phyloP scores from a whole-genome alignment of 2,329 filamentous ascomycete genomes.

The Myriangium duriaei region DNA sequence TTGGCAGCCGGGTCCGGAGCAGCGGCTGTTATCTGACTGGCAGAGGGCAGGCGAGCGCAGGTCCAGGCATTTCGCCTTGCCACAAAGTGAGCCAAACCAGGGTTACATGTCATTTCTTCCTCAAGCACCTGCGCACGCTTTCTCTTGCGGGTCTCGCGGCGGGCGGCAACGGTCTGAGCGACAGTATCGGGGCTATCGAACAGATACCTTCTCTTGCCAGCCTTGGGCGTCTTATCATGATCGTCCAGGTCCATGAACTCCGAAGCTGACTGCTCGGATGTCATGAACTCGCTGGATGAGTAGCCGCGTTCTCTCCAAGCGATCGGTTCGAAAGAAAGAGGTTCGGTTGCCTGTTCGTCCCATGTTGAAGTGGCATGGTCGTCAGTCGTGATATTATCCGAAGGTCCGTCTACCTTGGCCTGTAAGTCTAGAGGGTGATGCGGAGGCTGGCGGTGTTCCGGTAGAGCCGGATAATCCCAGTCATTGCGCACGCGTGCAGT shows the following conservation, averaged over 20 bases:
- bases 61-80: conserved; percentile 76
- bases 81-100: conserved; percentile 68
- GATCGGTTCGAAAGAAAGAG: conserved; percentile 23
- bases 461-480: conserved; percentile 31
- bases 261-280: conserved; percentile 20
- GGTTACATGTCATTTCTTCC: conserved; percentile 53
- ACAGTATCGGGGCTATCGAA: conserved; percentile 36
- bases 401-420: neutral
- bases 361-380: conserved; percentile 7
- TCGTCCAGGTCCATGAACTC: conserved; percentile 11
- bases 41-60: conserved; percentile 38
- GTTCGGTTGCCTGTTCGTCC: conserved; percentile 14
- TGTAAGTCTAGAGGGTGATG: conserved; percentile 4
- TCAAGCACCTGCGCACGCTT: conserved; percentile 26
- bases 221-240: conserved; percentile 3
- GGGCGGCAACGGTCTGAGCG: conserved; percentile 19
- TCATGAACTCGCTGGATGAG: conserved; percentile 20
- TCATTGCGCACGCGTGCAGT: conserved; percentile 31
- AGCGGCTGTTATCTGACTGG: conserved; percentile 10
- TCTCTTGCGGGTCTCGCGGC: conserved; percentile 22
- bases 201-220: conserved; percentile 21
- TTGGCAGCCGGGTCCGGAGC: conserved; percentile 14
- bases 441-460: conserved; percentile 13
- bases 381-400: neutral
- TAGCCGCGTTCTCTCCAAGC: conserved; percentile 34